Evolutionary conservation across 148 eudicot genomes (phyloP).

Genomic region (Limonium bicolor): DNA sequence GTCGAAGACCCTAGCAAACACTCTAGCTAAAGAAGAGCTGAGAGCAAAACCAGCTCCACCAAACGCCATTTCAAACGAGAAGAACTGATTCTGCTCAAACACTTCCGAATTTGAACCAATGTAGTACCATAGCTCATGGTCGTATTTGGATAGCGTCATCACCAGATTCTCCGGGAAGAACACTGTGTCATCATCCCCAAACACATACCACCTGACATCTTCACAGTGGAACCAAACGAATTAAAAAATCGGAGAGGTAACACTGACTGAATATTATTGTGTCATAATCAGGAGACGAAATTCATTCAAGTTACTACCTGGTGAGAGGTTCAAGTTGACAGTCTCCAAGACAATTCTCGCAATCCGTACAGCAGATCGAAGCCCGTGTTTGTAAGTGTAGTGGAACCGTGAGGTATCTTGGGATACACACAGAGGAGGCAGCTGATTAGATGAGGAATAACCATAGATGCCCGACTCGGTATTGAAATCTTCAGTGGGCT

Average conservation of each 20-base stretch:
- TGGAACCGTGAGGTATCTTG: constrained; percentile 28
- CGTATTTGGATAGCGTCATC: constrained; percentile 26
- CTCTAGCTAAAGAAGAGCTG: constrained; percentile 40
- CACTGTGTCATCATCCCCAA: constrained; percentile 68
- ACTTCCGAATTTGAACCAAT: constrained; percentile 51
- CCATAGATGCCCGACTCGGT: neutral
- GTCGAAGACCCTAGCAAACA: constrained; percentile 47
- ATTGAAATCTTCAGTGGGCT: neutral
- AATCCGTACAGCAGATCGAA: constrained; percentile 37
- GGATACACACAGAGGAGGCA: constrained; percentile 46
- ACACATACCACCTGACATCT: constrained; percentile 39
- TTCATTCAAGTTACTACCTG: neutral
- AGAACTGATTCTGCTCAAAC: constrained; percentile 20
- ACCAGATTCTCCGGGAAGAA: constrained; percentile 43
- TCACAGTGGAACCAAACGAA: neutral
- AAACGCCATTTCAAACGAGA: constrained; percentile 53
- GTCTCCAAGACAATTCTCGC: constrained; percentile 57
- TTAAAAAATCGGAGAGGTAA: neutral
- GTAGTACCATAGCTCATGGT: constrained; percentile 39
- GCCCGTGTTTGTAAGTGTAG: constrained; percentile 41
- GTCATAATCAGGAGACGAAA: neutral
- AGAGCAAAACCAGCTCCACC: constrained; percentile 80
- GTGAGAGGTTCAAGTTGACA: constrained; percentile 31
- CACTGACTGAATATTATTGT: neutral
- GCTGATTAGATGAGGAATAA: neutral